Percentiles rank a stretch among this genome's conserved stretches.
These are phyloP conservation scores for Colletotrichum graminicola DNA, from an alignment of 2,329 filamentous ascomycete genomes.

Conservation along the genomic window DNA sequence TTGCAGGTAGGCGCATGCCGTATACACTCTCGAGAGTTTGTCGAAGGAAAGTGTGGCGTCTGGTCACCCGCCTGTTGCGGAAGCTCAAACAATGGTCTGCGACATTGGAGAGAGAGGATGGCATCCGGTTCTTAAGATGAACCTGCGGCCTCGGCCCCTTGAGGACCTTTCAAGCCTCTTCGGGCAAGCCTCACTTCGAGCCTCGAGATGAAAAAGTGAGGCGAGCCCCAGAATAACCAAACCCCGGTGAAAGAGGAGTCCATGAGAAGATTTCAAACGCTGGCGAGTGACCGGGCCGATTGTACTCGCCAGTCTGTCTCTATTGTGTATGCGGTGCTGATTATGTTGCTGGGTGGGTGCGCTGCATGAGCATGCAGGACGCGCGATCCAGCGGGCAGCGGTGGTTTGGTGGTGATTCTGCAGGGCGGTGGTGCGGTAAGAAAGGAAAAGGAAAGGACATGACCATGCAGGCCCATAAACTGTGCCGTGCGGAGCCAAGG, in stretches of 20 bases:
- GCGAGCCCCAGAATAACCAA: constrained; percentile 29
- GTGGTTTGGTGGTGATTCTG: constrained; percentile 19
- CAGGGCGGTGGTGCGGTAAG: not conserved
- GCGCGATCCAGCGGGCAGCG: constrained; percentile 29
- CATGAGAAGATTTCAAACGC: constrained; percentile 2
- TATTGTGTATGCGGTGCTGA: not conserved
- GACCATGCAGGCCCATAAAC: not conserved
- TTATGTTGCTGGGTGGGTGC: constrained; percentile 1
- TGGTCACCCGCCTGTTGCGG: constrained; percentile 4
- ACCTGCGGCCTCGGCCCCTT: not conserved
- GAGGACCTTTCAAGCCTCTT: not conserved
- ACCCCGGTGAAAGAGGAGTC: not conserved
- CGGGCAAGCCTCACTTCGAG: constrained; percentile 23
- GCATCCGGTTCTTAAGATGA: constrained; percentile 36
- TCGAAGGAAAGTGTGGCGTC: not conserved
- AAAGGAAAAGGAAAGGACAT: not conserved
- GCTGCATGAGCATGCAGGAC: constrained; percentile 3
- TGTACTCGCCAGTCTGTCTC: not conserved
- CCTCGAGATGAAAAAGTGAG: constrained; percentile 27
- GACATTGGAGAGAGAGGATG: constrained; percentile 8
- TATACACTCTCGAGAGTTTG: not conserved
- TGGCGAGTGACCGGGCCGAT: constrained; percentile 27
- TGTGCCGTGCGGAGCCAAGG: not conserved
- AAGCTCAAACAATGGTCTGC: constrained; percentile 28
- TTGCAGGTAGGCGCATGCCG: not conserved